Evolutionary conservation across 1,139 yeast genomes (phyloP), one percentile per base, ranked within the genome.

Genomic region (Geotrichum armillariae): DNA sequence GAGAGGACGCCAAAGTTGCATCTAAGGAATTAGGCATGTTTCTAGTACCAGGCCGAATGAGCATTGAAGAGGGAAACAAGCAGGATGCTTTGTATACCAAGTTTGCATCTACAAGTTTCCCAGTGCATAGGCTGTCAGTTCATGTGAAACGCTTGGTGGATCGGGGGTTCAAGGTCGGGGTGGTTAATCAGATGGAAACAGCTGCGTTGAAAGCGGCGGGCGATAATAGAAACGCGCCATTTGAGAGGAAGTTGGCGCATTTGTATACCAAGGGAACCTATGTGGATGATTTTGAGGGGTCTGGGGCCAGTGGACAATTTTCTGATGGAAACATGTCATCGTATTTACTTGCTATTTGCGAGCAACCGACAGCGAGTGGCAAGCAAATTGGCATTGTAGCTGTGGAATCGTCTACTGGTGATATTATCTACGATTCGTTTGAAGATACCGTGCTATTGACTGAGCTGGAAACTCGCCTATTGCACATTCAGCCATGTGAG

Each of bases 251-350:
- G 57, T 68, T 91, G 4, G 79, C 93, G 0, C 80, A 82, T 6
- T 82, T 89, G 1, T 89, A 85, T 62, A 88, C 98, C 0, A 79
- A 79, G 50, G 96, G 95, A 0, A 91, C 98, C 0, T 89, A 85
- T 66, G 77, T 87, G 61, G 89, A 82, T 50, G 85, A 80, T 53
- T 56, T 61, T 20, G 60, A 52, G 3, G 50, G 45, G 17, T 33
- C 53, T 50, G 53, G 49, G 31, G 25, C 60, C 62, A 31, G 60
- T 58, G 21, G 57, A 57, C 7, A 51, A 53, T 14, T 59, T 55
- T 22, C 53, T 56, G 49, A 29, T 57, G 54, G 27, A 63, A 61
- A 36, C 48, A 47, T 47, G 27, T 37, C 29, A 35, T 35, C 37
- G 22, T 43, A 22, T 22, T 31, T 25, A 20, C 27, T 14, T 31